phyloP scores from a whole-genome alignment of 2,329 filamentous ascomycete species.

The Incumbomyces lentus region DNA sequence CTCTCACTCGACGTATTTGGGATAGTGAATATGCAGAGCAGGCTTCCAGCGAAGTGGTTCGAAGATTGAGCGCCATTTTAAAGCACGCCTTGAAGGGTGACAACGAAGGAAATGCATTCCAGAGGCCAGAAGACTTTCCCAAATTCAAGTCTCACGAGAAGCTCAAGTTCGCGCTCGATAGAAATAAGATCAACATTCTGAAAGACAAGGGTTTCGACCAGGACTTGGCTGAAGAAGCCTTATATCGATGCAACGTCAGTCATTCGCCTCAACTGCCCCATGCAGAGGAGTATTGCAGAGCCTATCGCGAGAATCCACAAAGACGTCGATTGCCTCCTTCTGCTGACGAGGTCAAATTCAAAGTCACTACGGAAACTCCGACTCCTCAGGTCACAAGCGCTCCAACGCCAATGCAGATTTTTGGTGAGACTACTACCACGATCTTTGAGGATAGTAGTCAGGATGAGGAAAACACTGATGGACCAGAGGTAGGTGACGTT shows the following conservation, averaged over 20 bases:
- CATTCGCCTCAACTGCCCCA: conserved; percentile 26
- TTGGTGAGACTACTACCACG: background rate
- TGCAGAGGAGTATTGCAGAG: conserved; percentile 65
- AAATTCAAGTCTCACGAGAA: conserved; percentile 35
- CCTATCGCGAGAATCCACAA: conserved; percentile 47
- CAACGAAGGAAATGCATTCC: conserved; percentile 56
- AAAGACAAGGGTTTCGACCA: conserved; percentile 43
- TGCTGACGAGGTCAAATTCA: conserved; percentile 10
- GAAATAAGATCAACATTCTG: conserved; percentile 35
- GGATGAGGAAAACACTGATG: conserved; percentile 3
- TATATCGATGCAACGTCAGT: conserved; percentile 67
- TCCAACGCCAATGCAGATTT: background rate
- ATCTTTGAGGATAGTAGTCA: conserved; percentile 6
- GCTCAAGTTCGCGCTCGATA: conserved; percentile 44
- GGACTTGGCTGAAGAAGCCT: conserved; percentile 62
- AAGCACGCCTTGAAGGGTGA: conserved; percentile 69
- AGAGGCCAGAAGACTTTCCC: conserved; percentile 50
- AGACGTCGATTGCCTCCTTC: conserved; percentile 57
- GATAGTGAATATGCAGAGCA: conserved; percentile 68
- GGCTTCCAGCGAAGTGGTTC: conserved; percentile 63
- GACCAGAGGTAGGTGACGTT: background rate
- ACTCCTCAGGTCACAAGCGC: conserved; percentile 1
- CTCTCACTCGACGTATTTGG: conserved; percentile 71
- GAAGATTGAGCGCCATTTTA: conserved; percentile 72
- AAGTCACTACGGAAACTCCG: background rate